These are phyloP conservation scores for Corymbia maculata DNA, from an alignment of 345 rosid species.

Conservation along the genomic window DNA sequence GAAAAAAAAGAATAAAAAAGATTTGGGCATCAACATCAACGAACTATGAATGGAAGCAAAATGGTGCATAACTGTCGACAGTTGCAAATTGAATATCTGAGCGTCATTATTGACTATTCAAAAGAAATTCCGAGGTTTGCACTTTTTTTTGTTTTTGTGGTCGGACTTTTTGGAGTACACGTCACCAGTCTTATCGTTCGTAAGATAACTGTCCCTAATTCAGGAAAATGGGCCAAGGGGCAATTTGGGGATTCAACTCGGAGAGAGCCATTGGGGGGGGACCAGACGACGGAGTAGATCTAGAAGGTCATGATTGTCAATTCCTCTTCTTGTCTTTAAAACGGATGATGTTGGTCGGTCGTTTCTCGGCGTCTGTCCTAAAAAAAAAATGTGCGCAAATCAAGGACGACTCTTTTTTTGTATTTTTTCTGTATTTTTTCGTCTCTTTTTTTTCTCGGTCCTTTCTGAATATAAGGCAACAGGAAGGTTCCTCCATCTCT, in stretches of 20 bases:
- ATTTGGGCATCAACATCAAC: not conserved
- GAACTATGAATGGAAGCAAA: not conserved
- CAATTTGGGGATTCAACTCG: not conserved
- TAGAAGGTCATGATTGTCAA: not conserved
- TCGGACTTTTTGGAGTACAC: not conserved
- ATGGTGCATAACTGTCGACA: not conserved
- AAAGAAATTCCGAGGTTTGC: not conserved
- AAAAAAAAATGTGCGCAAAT: not conserved
- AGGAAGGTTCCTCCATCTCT: not conserved
- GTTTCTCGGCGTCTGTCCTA: not conserved
- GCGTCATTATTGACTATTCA: not conserved
- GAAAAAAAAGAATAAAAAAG: accelerated
- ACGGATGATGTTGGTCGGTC: not conserved
- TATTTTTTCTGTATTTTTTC: accelerated
- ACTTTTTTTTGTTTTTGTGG: not conserved
- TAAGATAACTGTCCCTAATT: not conserved
- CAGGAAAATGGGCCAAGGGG: not conserved
- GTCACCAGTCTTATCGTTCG: not conserved
- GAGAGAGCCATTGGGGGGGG: not conserved
- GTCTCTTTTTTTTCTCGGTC: not conserved
- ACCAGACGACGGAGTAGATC: not conserved
- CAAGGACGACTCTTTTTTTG: not conserved
- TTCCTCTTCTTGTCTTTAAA: not conserved
- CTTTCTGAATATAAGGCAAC: not conserved
- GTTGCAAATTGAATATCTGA: not conserved